A percentile compares a stretch with the other conserved stretches of the same genome.
Conservation (phyloP, 164 flowering plant genomes). For the Vitis labrusca region DNA sequence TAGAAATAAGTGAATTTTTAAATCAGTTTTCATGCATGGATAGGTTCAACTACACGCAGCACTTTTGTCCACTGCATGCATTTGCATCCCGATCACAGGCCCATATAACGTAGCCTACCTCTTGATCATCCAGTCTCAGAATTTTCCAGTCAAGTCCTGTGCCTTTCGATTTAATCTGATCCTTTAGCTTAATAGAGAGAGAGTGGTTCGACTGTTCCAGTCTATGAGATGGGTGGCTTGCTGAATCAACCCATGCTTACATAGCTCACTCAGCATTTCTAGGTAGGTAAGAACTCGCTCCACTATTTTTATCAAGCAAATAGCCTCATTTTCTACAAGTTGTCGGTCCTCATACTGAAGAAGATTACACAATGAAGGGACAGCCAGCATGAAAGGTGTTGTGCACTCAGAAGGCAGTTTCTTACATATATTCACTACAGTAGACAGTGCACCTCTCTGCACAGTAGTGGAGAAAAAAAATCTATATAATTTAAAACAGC, state of each 20-base stretch:
- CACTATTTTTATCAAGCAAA: constrained; percentile 66
- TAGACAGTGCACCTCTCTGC: constrained; percentile 83
- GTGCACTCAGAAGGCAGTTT: constrained; percentile 69
- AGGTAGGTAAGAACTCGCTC: constrained; percentile 46
- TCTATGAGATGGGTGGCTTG: constrained; percentile 56
- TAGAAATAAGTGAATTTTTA: no score
- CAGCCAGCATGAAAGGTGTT: constrained; percentile 69
- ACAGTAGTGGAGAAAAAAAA: constrained; percentile 71
- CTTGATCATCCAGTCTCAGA: no score
- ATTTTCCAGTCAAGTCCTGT: no score
- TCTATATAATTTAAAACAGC: constrained; percentile 78
- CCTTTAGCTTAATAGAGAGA: no score
- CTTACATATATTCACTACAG: constrained; percentile 80
- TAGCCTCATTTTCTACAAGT: constrained; percentile 77
- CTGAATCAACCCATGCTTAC: constrained; percentile 66
- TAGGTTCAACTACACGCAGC: no score
- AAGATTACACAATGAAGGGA: constrained; percentile 82
- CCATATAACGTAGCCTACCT: no score
- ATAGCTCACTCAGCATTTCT: constrained; percentile 64
- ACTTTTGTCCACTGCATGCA: no score
- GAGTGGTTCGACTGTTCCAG: constrained; percentile 40
- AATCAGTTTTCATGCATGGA: no score
- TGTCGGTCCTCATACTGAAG: constrained; percentile 83
- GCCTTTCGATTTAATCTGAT: no score
- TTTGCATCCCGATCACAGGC: no score